Evolutionary conservation across 73 alveolate genomes (phyloP), one percentile per base, ranked within the genome.

Genomic region (Urostyla sp.): DNA sequence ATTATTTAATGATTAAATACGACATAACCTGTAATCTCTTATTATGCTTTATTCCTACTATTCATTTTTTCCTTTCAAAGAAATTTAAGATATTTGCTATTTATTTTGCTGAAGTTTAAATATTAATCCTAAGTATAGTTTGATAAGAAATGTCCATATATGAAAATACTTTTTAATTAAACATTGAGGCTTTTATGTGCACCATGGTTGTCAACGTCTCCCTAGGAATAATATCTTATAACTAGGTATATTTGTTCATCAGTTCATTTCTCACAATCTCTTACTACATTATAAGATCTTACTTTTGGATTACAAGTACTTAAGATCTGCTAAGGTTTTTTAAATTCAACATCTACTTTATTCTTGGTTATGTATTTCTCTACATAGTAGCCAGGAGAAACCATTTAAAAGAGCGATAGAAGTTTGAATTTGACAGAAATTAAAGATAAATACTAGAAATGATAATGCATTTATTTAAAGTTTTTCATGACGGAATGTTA

Each of bases 121-220:
- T 32, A 35, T 4, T 58, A 10, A 40, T 58, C 3, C 54, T 58
- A 8, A 13, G 31, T 30, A 35, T 37, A 15, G 31, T 52, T 58
- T 52, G 75, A 5, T 58, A 58, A 35, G 18, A 58, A 58, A 35
- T 35, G 37, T 52, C 75, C n/a, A 58, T 58, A 10, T 35, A 55
- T 55, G 31, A 58, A n/a, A 58, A 58, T 32, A 20, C 11, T 32
- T 34, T 35, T 32, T 58, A 35, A 15, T 35, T 35, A 34, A 35
- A 35, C 30, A 35, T 58, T 32, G 75, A 58, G 37, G 37, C 56
- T 35, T 58, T 58, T 32, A n/a, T 58, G 24, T 35, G 31, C 54
- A 58, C 37, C 8, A 30, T 58, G 6, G 75, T 52, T n/a, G 31
- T 35, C 31, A 31, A 15, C 15, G 54, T 55, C 37, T 58, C 75